phyloP scores from a whole-genome alignment of 257 asterid species.

The Gardenia jasminoides region DNA sequence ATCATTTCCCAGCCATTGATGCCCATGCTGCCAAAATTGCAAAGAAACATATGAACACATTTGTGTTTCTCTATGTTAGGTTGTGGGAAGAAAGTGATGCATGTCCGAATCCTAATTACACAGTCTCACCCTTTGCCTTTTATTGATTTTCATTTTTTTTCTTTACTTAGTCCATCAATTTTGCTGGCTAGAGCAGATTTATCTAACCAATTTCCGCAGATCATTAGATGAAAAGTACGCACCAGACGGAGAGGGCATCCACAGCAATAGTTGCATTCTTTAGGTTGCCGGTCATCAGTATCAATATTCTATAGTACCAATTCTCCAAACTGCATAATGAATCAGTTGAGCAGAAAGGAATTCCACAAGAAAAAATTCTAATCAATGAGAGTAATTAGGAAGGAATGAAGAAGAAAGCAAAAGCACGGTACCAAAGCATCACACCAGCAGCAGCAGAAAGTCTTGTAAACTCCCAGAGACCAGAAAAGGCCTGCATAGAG shows the following conservation, averaged over 20 bases:
- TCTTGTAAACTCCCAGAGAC: constrained; percentile 38
- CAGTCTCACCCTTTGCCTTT: too few species aligned
- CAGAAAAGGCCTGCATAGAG: constrained; percentile 40
- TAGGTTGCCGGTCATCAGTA: constrained; percentile 15
- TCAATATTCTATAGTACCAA: constrained; percentile 22
- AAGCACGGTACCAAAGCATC: constrained; percentile 31
- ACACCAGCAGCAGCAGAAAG: constrained; percentile 56
- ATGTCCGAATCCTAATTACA: too few species aligned
- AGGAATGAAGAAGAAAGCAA: too few species aligned
- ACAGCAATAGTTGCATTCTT: constrained; percentile 17
- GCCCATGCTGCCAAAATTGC: neutral
- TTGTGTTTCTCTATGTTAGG: too few species aligned
- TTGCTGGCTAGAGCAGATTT: neutral
- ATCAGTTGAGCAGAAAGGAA: neutral
- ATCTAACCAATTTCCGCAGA: neutral
- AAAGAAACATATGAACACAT: too few species aligned
- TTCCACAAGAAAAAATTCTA: too few species aligned
- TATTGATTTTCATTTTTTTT: too few species aligned
- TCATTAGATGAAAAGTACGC: neutral
- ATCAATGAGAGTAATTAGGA: too few species aligned
- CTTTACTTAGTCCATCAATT: too few species aligned
- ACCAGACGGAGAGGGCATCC: constrained; percentile 18
- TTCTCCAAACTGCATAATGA: constrained; percentile 21
- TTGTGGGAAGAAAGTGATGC: too few species aligned
- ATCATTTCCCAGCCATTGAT: constrained; percentile 8